phyloP scores from a whole-genome alignment of 192 early-diverging fungal species.

The Dissophora ornata region DNA sequence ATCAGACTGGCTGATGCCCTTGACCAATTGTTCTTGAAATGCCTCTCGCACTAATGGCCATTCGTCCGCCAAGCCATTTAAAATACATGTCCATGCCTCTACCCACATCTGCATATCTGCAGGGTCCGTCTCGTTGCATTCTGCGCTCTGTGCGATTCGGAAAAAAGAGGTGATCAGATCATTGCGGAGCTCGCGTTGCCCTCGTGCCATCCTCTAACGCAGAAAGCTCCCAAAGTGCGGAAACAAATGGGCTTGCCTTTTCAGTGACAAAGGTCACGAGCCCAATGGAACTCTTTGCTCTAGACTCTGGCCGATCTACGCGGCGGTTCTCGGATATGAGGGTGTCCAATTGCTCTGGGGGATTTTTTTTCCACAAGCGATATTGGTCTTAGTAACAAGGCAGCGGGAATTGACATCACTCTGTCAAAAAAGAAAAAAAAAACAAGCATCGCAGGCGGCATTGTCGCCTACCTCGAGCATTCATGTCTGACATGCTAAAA shows the following conservation, averaged over 20 bases:
- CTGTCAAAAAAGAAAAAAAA: too few relatives aligned
- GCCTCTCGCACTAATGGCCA: conserved; percentile 42
- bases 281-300: conserved; percentile 34
- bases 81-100: conserved; percentile 21
- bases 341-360: conserved; percentile 9
- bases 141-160: neutral
- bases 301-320: conserved; percentile 34
- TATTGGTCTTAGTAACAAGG: too few relatives aligned
- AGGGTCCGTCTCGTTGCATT: neutral
- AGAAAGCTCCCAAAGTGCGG: too few relatives aligned
- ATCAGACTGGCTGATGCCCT: neutral
- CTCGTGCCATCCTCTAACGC: too few relatives aligned
- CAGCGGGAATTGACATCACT: too few relatives aligned
- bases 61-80: conserved; percentile 15
- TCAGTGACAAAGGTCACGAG: conserved; percentile 23
- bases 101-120: neutral
- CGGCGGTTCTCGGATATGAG: conserved; percentile 22
- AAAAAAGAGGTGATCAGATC: neutral
- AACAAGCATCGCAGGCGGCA: too few relatives aligned
- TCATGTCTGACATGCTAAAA: too few relatives aligned
- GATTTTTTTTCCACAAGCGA: neutral
- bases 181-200: too few relatives aligned
- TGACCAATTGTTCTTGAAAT: conserved; percentile 24
- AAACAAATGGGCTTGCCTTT: conserved; percentile 1
- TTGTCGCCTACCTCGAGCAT: too few relatives aligned